phyloP scores from a whole-genome alignment of 2,329 filamentous ascomycete species.

The Ustulina deusta region DNA sequence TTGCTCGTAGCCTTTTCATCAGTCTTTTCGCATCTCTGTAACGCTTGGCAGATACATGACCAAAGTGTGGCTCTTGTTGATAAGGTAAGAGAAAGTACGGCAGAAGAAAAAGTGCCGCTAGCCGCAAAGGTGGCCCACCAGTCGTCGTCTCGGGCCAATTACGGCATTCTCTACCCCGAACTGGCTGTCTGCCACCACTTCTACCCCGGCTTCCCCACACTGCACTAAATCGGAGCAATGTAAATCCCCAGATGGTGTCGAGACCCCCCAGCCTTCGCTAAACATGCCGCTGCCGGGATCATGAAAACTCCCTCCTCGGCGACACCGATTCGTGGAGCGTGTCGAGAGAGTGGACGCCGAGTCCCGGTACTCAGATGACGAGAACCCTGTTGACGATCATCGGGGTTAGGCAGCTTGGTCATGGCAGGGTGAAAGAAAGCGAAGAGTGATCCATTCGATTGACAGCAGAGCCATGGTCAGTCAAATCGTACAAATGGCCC shows the following conservation, averaged over 20 bases:
- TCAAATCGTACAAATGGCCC: no score
- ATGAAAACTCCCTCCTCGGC: not conserved
- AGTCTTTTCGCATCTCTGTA: not conserved
- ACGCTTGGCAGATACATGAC: not conserved
- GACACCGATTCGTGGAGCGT: not conserved
- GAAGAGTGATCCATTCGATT: not conserved
- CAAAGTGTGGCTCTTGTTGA: not conserved
- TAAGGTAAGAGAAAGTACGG: not conserved
- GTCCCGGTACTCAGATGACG: not conserved
- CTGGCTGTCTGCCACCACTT: not conserved
- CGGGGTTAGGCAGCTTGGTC: not conserved
- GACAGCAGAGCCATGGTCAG: no score
- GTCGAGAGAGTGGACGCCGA: not conserved
- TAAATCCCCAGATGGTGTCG: conserved; percentile 10
- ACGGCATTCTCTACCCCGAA: conserved; percentile 29
- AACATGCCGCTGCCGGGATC: no score
- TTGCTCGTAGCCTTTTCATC: not conserved
- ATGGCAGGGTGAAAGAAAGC: no score
- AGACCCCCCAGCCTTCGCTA: not conserved
- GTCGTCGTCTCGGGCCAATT: conserved; percentile 27
- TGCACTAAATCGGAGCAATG: conserved; percentile 10
- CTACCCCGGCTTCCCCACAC: conserved; percentile 34
- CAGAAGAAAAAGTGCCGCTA: not conserved
- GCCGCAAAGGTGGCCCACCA: not conserved
- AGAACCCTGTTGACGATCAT: not conserved